Percentiles rank a stretch among this genome's conserved stretches.
Evolutionary conservation across 768 basidiomycete species (phyloP).

Genomic region (Guyanaporus albipodus): DNA sequence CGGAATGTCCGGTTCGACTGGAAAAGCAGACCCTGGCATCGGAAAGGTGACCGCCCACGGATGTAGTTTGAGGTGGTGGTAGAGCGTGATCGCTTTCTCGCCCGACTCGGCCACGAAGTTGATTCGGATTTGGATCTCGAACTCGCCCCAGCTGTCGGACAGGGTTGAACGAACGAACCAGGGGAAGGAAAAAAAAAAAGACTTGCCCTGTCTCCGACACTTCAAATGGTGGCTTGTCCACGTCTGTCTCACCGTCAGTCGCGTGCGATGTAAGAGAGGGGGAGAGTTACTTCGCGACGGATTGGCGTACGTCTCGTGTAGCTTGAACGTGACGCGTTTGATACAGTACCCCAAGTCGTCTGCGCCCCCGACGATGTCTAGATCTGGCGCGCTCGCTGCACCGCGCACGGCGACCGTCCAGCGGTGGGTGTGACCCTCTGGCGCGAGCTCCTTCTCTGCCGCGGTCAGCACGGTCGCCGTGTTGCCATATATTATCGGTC

Average conservation of each 20-base stretch:
- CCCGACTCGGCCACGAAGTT: conserved; percentile 85
- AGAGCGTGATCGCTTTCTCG: conserved; percentile 83
- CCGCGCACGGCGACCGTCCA: conserved; percentile 97
- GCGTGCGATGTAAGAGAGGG: not conserved
- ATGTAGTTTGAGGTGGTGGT: conserved; percentile 95
- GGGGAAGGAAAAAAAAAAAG: not conserved
- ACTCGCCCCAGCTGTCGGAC: conserved; percentile 86
- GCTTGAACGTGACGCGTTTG: conserved; percentile 94
- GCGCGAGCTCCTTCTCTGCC: conserved; percentile 58
- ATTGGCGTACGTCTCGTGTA: conserved; percentile 94
- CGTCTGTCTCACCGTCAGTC: conserved; percentile 42
- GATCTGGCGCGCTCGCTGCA: conserved; percentile 69
- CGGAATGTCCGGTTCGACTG: conserved; percentile 61
- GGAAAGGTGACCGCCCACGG: conserved; percentile 62
- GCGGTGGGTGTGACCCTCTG: conserved; percentile 83
- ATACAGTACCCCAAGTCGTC: conserved; percentile 91
- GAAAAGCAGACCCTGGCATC: conserved; percentile 5
- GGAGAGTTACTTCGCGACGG: conserved; percentile 73
- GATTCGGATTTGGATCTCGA: conserved; percentile 91
- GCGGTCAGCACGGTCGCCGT: conserved; percentile 74
- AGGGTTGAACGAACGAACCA: too few relatives aligned
- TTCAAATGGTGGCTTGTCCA: conserved; percentile 93
- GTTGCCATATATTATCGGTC: conserved; percentile 96
- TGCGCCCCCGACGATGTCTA: conserved; percentile 80
- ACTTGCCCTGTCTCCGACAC: conserved; percentile 91